These are phyloP conservation scores for Tothia fuscella DNA, from an alignment of 2,329 filamentous ascomycete genomes.

Conservation along the genomic window DNA sequence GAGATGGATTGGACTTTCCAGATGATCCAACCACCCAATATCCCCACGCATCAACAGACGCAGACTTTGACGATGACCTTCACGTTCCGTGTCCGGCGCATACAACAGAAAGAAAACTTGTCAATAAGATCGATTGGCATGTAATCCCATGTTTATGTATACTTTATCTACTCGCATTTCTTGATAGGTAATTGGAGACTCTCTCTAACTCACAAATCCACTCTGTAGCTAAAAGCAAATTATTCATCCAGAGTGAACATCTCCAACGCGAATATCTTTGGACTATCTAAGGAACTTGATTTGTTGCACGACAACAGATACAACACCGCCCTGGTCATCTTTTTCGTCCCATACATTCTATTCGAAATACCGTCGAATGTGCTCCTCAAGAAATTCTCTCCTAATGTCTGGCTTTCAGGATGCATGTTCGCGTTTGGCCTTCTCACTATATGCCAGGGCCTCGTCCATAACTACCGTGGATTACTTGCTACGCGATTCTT, in stretches of 20 bases:
- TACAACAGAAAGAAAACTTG: slow-evolving; percentile 36
- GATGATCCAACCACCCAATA: no score
- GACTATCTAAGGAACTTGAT: slow-evolving; percentile 34
- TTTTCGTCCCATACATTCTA: slow-evolving; percentile 42
- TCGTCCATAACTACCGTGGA: slow-evolving; percentile 66
- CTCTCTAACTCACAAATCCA: background rate
- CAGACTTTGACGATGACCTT: slow-evolving; percentile 24
- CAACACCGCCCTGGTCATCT: slow-evolving; percentile 41
- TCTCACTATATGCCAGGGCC: slow-evolving; percentile 61
- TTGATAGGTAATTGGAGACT: slow-evolving; percentile 27
- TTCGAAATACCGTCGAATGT: slow-evolving; percentile 43
- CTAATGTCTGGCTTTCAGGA: slow-evolving; percentile 47
- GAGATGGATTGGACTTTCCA: no score
- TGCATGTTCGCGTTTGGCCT: slow-evolving; percentile 83
- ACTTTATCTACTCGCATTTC: slow-evolving; percentile 37
- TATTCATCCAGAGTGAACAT: slow-evolving; percentile 41
- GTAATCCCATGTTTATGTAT: slow-evolving; percentile 39
- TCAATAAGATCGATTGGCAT: slow-evolving; percentile 34
- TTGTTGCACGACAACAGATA: slow-evolving; percentile 32
- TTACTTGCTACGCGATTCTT: slow-evolving; percentile 72
- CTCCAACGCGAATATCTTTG: slow-evolving; percentile 40
- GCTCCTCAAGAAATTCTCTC: slow-evolving; percentile 39
- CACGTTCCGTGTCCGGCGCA: slow-evolving; percentile 33
- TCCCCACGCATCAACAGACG: no score
- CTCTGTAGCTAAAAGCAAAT: slow-evolving; percentile 10